Base-by-base conservation (phyloP, 192 early-diverging fungal genomes). In the Coemansia sp. region DNA sequence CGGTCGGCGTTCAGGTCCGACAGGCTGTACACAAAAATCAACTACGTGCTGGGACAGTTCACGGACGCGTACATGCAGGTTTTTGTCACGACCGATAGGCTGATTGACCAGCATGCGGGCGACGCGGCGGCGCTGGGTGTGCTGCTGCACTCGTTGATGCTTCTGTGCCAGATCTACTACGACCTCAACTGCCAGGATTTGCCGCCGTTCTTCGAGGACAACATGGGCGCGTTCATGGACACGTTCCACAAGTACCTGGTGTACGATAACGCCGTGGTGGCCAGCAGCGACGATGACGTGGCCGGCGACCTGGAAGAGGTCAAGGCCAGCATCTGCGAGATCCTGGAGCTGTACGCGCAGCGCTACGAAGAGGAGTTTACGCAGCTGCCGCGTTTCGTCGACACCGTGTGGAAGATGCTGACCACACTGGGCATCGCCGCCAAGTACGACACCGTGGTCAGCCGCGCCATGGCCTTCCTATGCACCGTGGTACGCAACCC, bases 191-290 rank as follows among this genome's bases (percentile, higher is more conserved):
- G 86, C 73, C 96, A 98, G 81, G 98, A 99, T 78, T 79, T 97
- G 60, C 96, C 98, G 14, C 93, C 96, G 71, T 98, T 94, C 76
- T 98, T 98, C 65, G 96, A 98, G 71, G 95, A 97, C 76, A 88
- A 98, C 75, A 89, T 95, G 81, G 78, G 74, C 11, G 74, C 85
- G 67, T 97, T 94, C 59, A 90, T 98, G 93, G 64, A 75, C 17
- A 72, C 96, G 11, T 89, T 98, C 69, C 90, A 90, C 78, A 95
- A 95, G 75, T 99, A 98, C 67, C 74, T 99, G 71, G 73, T 74
- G 32, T 96, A 95, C 78, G 75, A 68, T 3, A 96, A 95, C 75
- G 45, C 45, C 89, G 93, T 8, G 57, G 87, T 37, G 82, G 45
- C 96, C 6, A 85, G 75, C 51, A 83, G 83, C 15, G 85, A 86